These are phyloP conservation scores for Colletotrichum tanaceti DNA, from an alignment of 2,329 filamentous ascomycete genomes.

Conservation along the genomic window DNA sequence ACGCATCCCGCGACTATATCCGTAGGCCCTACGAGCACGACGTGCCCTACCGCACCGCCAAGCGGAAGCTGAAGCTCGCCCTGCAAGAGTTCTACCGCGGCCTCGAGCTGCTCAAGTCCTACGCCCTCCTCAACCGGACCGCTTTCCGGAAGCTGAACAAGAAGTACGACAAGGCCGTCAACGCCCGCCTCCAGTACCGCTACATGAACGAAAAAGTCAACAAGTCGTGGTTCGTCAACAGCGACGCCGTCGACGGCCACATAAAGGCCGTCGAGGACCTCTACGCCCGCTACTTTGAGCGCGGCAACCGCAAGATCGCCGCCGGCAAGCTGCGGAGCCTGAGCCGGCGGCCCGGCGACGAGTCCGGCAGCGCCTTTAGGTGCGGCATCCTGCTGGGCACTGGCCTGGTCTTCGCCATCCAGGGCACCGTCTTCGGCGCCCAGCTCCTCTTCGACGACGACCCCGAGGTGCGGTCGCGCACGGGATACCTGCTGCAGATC, in stretches of 20 bases:
- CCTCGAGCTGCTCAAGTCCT: conserved; percentile 91
- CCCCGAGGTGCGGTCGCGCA: conserved; percentile 60
- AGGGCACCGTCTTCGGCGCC: conserved; percentile 72
- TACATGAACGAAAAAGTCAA: conserved; percentile 95
- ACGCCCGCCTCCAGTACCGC: conserved; percentile 79
- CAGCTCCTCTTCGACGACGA: conserved; percentile 65
- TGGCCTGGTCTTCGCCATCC: conserved; percentile 72
- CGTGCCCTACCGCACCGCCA: conserved; percentile 87
- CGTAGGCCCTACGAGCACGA: conserved; percentile 65
- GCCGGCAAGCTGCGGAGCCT: conserved; percentile 86
- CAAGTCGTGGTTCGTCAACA: conserved; percentile 90
- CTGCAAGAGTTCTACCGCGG: conserved; percentile 94
- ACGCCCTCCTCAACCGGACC: conserved; percentile 88
- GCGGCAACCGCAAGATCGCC: conserved; percentile 91
- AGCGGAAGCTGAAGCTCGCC: conserved; percentile 90
- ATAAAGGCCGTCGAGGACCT: conserved; percentile 88
- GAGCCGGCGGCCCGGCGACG: conserved; percentile 66
- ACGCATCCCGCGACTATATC: conserved; percentile 61
- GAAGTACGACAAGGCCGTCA: conserved; percentile 94
- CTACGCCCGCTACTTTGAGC: conserved; percentile 94
- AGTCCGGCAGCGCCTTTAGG: conserved; percentile 68
- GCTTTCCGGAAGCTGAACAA: conserved; percentile 98
- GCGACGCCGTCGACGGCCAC: conserved; percentile 83
- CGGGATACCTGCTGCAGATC: conserved; percentile 82
- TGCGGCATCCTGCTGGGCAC: conserved; percentile 76